Base-by-base conservation (phyloP, 164 flowering plant genomes). In the Berberis thunbergii region DNA sequence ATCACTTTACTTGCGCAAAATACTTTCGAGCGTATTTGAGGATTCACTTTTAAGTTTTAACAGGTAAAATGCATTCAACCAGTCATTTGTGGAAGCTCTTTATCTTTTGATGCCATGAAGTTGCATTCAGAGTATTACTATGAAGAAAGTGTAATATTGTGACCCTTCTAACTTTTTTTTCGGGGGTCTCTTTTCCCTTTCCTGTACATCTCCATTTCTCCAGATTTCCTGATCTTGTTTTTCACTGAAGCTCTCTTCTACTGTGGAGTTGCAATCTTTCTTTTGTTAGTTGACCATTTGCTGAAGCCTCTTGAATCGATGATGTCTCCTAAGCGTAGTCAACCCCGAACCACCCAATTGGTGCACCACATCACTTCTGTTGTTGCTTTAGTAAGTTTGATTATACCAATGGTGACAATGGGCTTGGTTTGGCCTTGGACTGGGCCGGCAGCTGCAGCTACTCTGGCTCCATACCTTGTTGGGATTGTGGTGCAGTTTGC, bases 381-480 rank as follows among this genome's bases (percentile, higher is more conserved):
- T 67, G 84, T 86, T 54, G 69, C 82, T 43, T 75, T 93, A 77
- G 90, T 80, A 39, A 90, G 96, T 72, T 80, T 93, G 61, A 75
- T 82, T 68, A 80, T 90, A 69, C 94, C 98, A 10, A 75, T 89
- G 85, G 94, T 88, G 64, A 93, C 98, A 11, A 93, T 93, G 98
- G 98, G 98, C 13, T 83, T 87, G 55, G 98, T 93, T 57, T 93
- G 98, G 98, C 98, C 98, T 8, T 93, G 98, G 98, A 93, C 98
- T 57, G 97, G 98, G 57, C 98, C 97, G 56, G 98, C 98, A 48
- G 98, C 98, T 69, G 90, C 98, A 50, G 98, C 98, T 59, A 87
- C 98, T 62, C 93, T 93, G 54, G 97, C 98, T 42, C 98, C 98
- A 9, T 89, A 86, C 75, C 84, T 93, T 59, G 98, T 93, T 67